Evolutionary conservation across 2,329 filamentous ascomycete genomes (phyloP).

Genomic region (Colletotrichum neosansevieriae): DNA sequence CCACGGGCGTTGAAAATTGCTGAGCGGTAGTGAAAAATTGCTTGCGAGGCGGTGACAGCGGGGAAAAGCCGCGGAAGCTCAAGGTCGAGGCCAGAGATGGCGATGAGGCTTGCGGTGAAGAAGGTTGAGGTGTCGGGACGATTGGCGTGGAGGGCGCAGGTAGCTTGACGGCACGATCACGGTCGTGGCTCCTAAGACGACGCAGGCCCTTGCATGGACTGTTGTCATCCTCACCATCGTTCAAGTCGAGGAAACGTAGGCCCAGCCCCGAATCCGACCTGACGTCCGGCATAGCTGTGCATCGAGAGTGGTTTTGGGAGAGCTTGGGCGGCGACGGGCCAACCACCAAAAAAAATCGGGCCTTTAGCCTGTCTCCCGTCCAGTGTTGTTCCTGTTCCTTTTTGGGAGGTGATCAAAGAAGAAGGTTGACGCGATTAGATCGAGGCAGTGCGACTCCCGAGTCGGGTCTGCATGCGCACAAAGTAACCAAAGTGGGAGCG

Average conservation of each 20-base stretch:
- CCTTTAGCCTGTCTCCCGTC: constrained; percentile 28
- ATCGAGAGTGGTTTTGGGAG: constrained; percentile 31
- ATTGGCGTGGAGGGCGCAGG: constrained; percentile 17
- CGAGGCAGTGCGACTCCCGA: constrained; percentile 28
- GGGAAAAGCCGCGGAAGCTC: constrained; percentile 47
- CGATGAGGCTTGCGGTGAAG: constrained; percentile 43
- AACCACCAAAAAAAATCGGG: constrained; percentile 39
- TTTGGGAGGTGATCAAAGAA: constrained; percentile 22
- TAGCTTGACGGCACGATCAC: constrained; percentile 20
- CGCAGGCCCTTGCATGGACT: constrained; percentile 38
- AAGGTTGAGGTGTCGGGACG: constrained; percentile 28
- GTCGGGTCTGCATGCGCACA: constrained; percentile 34
- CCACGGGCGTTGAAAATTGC: constrained; percentile 45
- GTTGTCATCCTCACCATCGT: constrained; percentile 38
- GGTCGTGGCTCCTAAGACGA: constrained; percentile 29
- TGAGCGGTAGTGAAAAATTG: constrained; percentile 44
- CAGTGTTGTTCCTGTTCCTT: not conserved
- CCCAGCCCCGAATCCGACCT: constrained; percentile 41
- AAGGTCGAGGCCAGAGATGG: constrained; percentile 44
- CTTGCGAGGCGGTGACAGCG: constrained; percentile 48
- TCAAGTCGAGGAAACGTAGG: constrained; percentile 40
- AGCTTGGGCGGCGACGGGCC: constrained; percentile 32
- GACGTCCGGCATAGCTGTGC: constrained; percentile 36
- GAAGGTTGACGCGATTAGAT: constrained; percentile 29
- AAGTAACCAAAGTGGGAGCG: constrained; percentile 11